Evolutionary conservation across 805 yeast species (phyloP), one percentile per base, ranked within the genome.

Genomic region (Wickerhamomyces queroliae): DNA sequence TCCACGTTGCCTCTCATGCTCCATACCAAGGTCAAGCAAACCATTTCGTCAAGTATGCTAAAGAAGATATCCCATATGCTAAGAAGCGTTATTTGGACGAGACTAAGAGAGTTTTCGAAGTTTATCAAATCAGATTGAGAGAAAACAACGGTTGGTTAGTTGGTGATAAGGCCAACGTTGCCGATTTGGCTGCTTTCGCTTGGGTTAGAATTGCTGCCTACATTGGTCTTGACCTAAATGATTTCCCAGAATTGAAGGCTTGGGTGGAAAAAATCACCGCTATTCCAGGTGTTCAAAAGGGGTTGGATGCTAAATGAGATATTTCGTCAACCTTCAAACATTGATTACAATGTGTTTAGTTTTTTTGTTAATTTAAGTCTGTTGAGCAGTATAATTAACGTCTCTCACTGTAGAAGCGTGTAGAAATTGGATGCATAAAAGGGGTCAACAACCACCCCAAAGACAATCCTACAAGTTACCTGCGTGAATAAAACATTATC

Each of bases 21-120:
- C 84, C 85, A 41, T 74, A 70, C 69, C 78, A 71, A 50, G 85
- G 86, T 10, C 84, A 79, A 53, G 74, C 73, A 31, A 54, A 58
- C 43, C 79, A 72, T 52, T 80, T 78, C 52, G 29, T 42, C 2
- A 16, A 40, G 5, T 67, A 41, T 49, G 76, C 81, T 6, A 56
- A 62, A 0, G 83, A 74, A 44, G 71, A 76, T 49, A 51, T 75
- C 33, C 76, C 70, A 18, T 78, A 75, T 50, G 84, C 67, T 16
- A 70, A 73, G 37, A 62, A 70, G 22, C 64, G 85, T 46, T 80
- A 70, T 51, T 39, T 48, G 8, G 63, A 61, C 21, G 85, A 80
- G 48, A 67, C 79, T 8, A 59, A 64, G 37, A 63, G 86, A 49
- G 63, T 79, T 33, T 70, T 67, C 45, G 70, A 74, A 8, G 84